These are phyloP conservation scores for Plectranthus barbatus DNA, from an alignment of 257 asterid species.

Conservation along the genomic window DNA sequence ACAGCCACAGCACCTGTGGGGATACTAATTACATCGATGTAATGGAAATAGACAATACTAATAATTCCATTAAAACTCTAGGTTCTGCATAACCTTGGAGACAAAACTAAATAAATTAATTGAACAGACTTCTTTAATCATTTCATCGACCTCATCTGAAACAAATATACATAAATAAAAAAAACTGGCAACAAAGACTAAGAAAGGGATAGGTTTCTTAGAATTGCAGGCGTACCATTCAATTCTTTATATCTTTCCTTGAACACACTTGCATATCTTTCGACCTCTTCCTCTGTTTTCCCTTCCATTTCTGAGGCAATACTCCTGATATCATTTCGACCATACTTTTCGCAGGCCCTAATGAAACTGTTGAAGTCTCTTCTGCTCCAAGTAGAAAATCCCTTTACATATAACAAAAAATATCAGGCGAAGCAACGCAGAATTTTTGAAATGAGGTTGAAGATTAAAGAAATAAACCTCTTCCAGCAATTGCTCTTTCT, in stretches of 20 bases:
- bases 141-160: not conserved
- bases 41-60: not conserved
- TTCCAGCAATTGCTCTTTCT: constrained; percentile 70
- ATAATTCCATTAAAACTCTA: not conserved
- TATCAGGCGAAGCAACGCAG: not conserved
- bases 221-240: constrained; percentile 45
- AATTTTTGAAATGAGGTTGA: not conserved
- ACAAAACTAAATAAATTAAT: not conserved
- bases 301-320: constrained; percentile 97
- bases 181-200: not conserved
- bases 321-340: constrained; percentile 66
- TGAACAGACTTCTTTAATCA: not conserved
- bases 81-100: not conserved
- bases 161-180: not conserved
- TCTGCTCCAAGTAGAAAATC: constrained; percentile 95
- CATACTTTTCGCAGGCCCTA: constrained; percentile 96
- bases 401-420: constrained; percentile 35
- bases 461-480: constrained; percentile 38
- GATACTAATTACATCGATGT: not conserved
- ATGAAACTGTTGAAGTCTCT: constrained; percentile 88
- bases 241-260: constrained; percentile 90
- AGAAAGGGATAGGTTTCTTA: not conserved
- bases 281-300: constrained; percentile 86
- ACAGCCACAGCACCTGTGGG: not conserved
- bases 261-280: constrained; percentile 76